A percentile compares a stretch with the other conserved stretches of the same genome.
These are phyloP conservation scores for Sporobolomyces roseus DNA, from an alignment of 768 basidiomycete species.

Conservation along the genomic window DNA sequence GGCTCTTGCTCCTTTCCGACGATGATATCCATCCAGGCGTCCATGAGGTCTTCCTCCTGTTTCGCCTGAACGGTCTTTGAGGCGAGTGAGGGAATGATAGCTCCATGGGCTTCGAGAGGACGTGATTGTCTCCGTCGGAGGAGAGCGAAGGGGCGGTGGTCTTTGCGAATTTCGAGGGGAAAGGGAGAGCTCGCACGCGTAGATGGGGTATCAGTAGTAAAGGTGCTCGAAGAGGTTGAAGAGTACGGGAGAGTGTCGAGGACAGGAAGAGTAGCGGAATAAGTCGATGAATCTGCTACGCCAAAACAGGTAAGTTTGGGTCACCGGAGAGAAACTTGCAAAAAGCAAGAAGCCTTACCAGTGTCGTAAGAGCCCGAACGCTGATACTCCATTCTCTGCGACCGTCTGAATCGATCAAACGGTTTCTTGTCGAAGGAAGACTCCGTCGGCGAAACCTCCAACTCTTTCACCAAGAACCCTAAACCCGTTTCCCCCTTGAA, in stretches of 20 bases:
- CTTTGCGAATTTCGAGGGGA: background rate
- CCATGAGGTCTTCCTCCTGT: slow-evolving; percentile 12
- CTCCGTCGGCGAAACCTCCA: background rate
- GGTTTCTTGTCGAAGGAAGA: too few species aligned
- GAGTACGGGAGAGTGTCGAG: background rate
- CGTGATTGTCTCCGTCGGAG: background rate
- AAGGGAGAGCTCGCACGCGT: background rate
- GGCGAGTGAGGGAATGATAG: slow-evolving; percentile 15
- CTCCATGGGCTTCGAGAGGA: slow-evolving; percentile 1
- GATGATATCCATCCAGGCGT: slow-evolving; percentile 32
- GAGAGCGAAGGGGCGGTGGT: slow-evolving; percentile 20
- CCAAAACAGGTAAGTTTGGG: background rate
- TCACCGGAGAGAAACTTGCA: background rate
- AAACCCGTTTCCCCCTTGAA: slow-evolving; percentile 9
- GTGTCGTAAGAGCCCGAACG: background rate
- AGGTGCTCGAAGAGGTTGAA: background rate
- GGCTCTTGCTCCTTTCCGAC: background rate
- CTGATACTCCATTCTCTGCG: background rate
- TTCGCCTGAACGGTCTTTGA: background rate
- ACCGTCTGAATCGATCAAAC: background rate
- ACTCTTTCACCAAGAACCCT: slow-evolving; percentile 12
- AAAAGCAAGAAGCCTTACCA: background rate
- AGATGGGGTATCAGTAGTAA: background rate
- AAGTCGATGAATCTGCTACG: background rate
- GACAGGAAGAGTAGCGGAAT: background rate